Evolutionary conservation across 2,329 filamentous ascomycete species (phyloP).

Genomic region (Endocalyx cinctus): DNA sequence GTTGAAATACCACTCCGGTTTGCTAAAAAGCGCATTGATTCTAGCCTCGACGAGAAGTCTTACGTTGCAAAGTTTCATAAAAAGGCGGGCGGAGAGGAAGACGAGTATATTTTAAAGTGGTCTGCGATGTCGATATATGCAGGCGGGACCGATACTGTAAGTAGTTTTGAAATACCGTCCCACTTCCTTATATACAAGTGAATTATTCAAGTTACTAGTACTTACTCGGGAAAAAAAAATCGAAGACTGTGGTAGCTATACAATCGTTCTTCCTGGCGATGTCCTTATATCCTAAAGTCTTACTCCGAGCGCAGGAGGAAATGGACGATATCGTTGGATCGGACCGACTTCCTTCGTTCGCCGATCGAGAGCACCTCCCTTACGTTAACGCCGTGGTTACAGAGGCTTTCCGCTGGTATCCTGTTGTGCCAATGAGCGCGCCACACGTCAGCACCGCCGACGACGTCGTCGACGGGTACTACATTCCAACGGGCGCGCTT

Average conservation of each 20-base stretch:
- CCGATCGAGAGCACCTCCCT: neutral
- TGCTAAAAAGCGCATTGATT: slow-evolving; percentile 13
- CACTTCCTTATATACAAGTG: no score
- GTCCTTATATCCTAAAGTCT: neutral
- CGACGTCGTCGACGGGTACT: neutral
- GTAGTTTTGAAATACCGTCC: no score
- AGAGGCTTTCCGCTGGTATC: neutral
- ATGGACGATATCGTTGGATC: neutral
- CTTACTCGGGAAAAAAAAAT: no score
- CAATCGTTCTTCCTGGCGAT: neutral
- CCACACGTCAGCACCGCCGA: neutral
- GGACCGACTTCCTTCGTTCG: neutral
- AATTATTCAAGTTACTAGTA: no score
- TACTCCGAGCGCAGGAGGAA: neutral
- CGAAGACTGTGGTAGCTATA: no score
- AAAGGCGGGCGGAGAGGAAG: neutral
- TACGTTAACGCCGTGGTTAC: neutral
- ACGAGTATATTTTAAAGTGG: slow-evolving; percentile 12
- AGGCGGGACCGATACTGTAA: slow-evolving; percentile 20
- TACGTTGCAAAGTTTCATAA: slow-evolving; percentile 8
- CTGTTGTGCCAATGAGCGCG: neutral
- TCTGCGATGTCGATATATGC: slow-evolving; percentile 14
- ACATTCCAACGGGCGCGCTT: neutral
- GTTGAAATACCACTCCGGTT: slow-evolving; percentile 17
- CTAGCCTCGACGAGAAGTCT: slow-evolving; percentile 8